These are phyloP conservation scores for Talaromyces sp. DNA, from an alignment of 2,329 filamentous ascomycete genomes.

Conservation along the genomic window DNA sequence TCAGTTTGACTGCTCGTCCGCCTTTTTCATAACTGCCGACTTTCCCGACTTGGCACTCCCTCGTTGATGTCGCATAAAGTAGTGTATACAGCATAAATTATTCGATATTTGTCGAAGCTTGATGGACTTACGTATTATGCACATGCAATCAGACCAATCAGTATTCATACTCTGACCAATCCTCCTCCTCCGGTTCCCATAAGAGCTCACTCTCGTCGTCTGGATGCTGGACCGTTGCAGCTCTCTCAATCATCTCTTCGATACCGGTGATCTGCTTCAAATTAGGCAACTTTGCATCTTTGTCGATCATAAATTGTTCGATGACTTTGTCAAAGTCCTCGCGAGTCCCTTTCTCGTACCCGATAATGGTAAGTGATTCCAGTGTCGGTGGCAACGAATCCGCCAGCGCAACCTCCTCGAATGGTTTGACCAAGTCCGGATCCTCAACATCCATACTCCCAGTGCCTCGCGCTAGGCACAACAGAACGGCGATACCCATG, in stretches of 20 bases:
- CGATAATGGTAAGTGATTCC: constrained; percentile 8
- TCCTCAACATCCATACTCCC: neutral
- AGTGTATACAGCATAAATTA: neutral
- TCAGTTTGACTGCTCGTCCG: too few relatives aligned
- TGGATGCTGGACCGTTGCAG: neutral
- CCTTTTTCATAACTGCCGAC: too few relatives aligned
- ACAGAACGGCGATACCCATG: neutral
- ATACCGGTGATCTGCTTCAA: constrained; percentile 6
- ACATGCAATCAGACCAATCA: neutral
- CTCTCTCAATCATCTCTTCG: neutral
- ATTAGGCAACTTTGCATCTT: neutral
- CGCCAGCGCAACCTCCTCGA: constrained; percentile 1
- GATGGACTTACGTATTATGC: neutral
- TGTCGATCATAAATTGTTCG: neutral
- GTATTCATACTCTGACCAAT: constrained; percentile 11
- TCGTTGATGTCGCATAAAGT: too few relatives aligned
- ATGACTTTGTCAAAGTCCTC: constrained; percentile 1
- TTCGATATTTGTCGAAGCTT: neutral
- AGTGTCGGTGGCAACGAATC: constrained; percentile 1
- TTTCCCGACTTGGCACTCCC: too few relatives aligned
- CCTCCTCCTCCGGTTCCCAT: constrained; percentile 6
- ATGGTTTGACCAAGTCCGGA: neutral
- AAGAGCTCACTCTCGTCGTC: neutral
- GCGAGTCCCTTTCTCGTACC: constrained; percentile 3
- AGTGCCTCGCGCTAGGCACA: constrained; percentile 3